Base-by-base conservation (phyloP, 352 stramenopile species). In the Halophytophthora batemanensis region DNA sequence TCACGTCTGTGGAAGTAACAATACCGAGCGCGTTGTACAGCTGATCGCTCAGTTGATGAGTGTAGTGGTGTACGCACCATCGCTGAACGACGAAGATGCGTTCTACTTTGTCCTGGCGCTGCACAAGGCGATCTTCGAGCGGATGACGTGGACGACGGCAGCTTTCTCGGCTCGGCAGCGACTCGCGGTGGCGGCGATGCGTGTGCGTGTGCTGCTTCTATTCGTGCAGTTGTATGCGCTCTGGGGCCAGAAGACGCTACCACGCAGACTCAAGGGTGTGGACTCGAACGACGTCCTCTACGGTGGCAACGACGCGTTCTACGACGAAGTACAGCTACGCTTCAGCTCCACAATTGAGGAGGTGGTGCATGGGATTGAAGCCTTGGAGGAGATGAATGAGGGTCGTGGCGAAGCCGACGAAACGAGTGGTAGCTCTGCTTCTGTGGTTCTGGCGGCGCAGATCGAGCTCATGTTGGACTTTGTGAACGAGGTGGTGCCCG, bases 281-380 rank as follows among this genome's bases (percentile, higher is more conserved):
- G 82, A 94, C 28, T 86, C 71, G n/a, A 97, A 96, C 46, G 82
- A 96, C 47, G 75, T 85, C 3, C 59, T 97, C 1, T 96, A 95
- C 42, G 79, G 75, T 23, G 82, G 80, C 0, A 66, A 87, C 17
- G 58, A 66, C 10, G 45, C 34, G 7, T 94, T 94, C 53, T 45
- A 61, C 3, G 53, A 73, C 1, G 65, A 83, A 29, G 71, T 92
- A 7, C 50, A 86, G 17, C 12, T 21, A 6, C 45, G 63, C 2
- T 87, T 91, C 34, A 78, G 69, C 13, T 58, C 56, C 2, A 69
- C 61, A 6, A 46, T 92, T n/a, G 74, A 87, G 7, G 66, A 82
- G 45, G 52, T 77, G 21, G 56, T 72, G 8, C 58, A 59, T 21
- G 70, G 72, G 17, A 84, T 91, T 17, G 71, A 87, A 40, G 58